Evolutionary conservation across 805 yeast genomes (phyloP), one percentile per base, ranked within the genome.

Genomic region (Candida silvicultrix): DNA sequence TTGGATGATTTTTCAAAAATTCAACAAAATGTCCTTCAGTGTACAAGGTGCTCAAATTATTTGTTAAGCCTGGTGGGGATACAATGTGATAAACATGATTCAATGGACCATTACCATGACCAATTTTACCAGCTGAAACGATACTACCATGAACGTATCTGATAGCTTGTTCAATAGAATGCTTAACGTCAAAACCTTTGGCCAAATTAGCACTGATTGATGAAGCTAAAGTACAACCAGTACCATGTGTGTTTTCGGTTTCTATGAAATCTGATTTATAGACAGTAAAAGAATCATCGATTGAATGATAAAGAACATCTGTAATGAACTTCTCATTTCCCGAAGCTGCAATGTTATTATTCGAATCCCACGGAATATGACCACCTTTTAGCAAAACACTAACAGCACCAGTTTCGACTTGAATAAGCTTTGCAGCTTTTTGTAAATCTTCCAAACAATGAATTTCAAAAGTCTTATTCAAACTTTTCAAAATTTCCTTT

Each of bases 141-240:
- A 83, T 81, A 1, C 85, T 90, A 45, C 70, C 69, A 52, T 81
- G 89, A 14, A 88, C 81, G 57, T 78, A 89, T 50, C 75, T 75
- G 41, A 87, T 75, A 0, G 84, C 78, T 19, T 72, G 65, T 9
- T 70, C 70, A 8, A 85, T 75, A 0, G 95, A 69, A 2, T 69
- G 70, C 3, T 54, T 51, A 9, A 86, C 56, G 0, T 67, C 31
- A 32, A 58, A 52, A 0, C 82, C 83, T 32, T 70, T 70, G 3
- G 95, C 90, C 22, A 88, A 54, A 53, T 85, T 79, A 2, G 94
- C 80, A 0, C 94, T 82, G 50, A 89, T 83, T 0, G 95, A 74
- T 0, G 95, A 81, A 0, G 95, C 80, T 43, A 89, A 69, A 0
- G 96, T 85, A 64, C 97, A 89, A 1, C 97, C 97, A 4, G 96